phyloP scores from a whole-genome alignment of 495 filamentous ascomycete genomes.

The Annulohypoxylon stygium region DNA sequence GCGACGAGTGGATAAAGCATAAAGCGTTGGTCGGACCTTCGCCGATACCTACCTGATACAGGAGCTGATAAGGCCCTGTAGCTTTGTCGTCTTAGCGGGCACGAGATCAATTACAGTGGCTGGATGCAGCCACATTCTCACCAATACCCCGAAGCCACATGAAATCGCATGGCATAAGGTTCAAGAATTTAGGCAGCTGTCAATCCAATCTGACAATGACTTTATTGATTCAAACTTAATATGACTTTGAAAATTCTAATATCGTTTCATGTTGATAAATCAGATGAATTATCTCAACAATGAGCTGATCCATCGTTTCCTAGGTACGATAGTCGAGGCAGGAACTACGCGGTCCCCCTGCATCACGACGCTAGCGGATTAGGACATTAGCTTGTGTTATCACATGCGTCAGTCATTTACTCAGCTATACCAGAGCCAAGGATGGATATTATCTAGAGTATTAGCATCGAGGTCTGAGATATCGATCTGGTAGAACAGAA shows the following conservation, averaged over 20 bases:
- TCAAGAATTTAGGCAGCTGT: neutral
- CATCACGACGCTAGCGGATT: neutral
- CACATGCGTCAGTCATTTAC: constrained; percentile 7
- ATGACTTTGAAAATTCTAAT: neutral
- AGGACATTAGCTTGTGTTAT: constrained; percentile 11
- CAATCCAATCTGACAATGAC: constrained; percentile 1
- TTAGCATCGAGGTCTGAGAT: neutral
- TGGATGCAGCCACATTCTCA: constrained; percentile 29
- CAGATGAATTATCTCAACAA: neutral
- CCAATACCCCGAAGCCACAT: constrained; percentile 37
- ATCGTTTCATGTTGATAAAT: neutral
- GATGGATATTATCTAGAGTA: neutral
- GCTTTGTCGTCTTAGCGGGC: constrained; percentile 20
- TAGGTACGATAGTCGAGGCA: neutral
- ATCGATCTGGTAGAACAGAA: constrained; percentile 18
- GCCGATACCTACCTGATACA: constrained; percentile 40
- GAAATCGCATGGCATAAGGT: neutral
- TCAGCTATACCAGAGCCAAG: neutral
- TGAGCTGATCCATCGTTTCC: neutral
- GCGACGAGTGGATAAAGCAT: constrained; percentile 22
- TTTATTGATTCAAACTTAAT: neutral
- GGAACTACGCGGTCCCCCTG: neutral
- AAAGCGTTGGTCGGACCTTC: constrained; percentile 35
- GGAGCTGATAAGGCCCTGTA: constrained; percentile 33
- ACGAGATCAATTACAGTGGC: constrained; percentile 39